Base-by-base conservation (phyloP, 768 basidiomycete species). In the Collybia nuda region DNA sequence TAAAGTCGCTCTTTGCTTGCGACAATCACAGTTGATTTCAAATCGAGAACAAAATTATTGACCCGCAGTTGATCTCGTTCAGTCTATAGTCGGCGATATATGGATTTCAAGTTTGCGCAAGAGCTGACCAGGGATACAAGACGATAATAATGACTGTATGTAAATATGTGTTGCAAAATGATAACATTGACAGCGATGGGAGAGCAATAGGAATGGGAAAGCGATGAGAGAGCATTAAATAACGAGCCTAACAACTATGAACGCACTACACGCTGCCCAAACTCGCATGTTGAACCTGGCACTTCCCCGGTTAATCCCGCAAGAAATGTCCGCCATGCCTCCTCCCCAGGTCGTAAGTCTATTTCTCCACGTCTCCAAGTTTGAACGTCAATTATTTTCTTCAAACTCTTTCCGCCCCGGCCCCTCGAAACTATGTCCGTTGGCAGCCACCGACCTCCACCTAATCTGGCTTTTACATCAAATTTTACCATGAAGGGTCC, bases 251-350 rank as follows among this genome's bases (percentile, higher is more conserved):
- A 11, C 14, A 14, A 3, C 32, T 36, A 55, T 36, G 35, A 35
- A 17, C 47, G 29, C 14, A 48, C 50, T 14, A 48, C 44, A 7
- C 5, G 21, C 39, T 52, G 47, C 22, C 29, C 46, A 48, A 56
- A 56, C 17, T 44, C 32, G 32, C 35, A 22, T 11, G 45, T 22
- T 28, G 28, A 26, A 26, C 54, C 54, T 18, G 39, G 26, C 12
- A 56, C 54, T 41, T 51, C 50, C 7, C 54, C 54, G 21, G 54
- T 51, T 29, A 56, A 44, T 29, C 36, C 41, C 36, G 51, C 47
- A 15, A 56, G 42, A 36, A 43, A 56, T 12, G 37, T 39, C 41
- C 45, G 47, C 54, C 54, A 56, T n/a, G 50, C 54, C 21, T 35
- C 36, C 42, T 52, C 54, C 17, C 48, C 44, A 15, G 36, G n/a